Evolutionary conservation across 331 rosid species (phyloP), one percentile per base, ranked within the genome.

Genomic region (Acacia concinna): DNA sequence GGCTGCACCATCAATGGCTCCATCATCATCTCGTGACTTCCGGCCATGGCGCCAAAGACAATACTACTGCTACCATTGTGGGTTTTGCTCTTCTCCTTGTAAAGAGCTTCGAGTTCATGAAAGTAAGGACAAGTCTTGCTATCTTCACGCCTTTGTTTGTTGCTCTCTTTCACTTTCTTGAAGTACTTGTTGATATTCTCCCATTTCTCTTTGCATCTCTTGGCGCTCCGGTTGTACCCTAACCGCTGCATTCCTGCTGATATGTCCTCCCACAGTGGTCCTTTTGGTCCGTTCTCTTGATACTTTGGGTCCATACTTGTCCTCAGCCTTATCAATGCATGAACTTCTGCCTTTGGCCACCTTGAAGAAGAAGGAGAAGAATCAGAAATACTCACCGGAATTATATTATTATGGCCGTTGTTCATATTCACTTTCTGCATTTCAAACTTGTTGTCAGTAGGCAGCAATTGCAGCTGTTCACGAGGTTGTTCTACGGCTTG

Each of bases 141-240:
- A 80, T 85, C 93, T 43, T 88, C 92, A 4, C 88, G 88, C 79
- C 98, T 80, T 31, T 81, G 82, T 68, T 80, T 93, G 86, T 77
- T 87, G 43, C 90, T 88, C 18, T 89, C 98, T 68, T 90, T 96
- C 49, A 93, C 91, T 65, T 90, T 96, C 90, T 93, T 96, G 90
- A 84, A 96, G 86, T 96, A 96, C 87, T 93, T 93, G 93, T 93
- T 96, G 75, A 96, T 96, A 87, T 93, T 96, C 86, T 96, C 98
- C 97, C 99, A 96, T 47, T 96, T 96, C 88, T 96, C 99, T 71
- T 96, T 96, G 89, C 99, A 96, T 66, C 98, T 91, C 87, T 91
- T 96, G 0, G 99, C 21, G 70, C 79, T 96, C 63, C 98, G 80
- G 12, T 82, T 81, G 81, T 91, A 96, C 2, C 98, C 99, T 6